Evolutionary conservation across 1,284 basidiomycete genomes (phyloP).

Genomic region (Papiliotrema flavescens): DNA sequence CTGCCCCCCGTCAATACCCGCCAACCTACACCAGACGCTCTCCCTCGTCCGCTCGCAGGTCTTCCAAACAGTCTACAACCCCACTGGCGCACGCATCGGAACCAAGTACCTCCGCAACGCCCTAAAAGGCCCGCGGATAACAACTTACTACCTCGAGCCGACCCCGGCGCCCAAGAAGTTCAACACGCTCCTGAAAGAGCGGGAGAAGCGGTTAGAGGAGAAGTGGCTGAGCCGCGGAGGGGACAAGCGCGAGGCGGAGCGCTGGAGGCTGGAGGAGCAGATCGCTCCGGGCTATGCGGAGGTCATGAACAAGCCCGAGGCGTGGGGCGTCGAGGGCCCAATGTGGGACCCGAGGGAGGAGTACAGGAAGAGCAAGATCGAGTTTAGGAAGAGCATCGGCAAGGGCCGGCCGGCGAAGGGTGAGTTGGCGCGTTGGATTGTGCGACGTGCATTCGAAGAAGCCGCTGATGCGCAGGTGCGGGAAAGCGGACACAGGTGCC

Average conservation of each 20-base stretch:
- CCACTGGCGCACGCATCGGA: constrained; percentile 68
- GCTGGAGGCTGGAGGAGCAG: background rate
- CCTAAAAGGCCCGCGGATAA: constrained; percentile 71
- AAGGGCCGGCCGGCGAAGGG: constrained; percentile 4
- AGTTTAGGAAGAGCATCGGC: constrained; percentile 2
- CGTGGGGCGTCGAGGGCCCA: background rate
- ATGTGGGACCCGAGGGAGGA: constrained; percentile 1
- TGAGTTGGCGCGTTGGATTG: background rate
- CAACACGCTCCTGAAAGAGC: background rate
- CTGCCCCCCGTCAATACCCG: constrained; percentile 2
- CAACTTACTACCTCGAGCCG: constrained; percentile 58
- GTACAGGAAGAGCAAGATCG: background rate
- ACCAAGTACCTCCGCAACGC: constrained; percentile 75
- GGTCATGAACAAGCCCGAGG: background rate
- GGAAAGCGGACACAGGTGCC: constrained; percentile 2
- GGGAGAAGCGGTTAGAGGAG: background rate
- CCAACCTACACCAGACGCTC: constrained; percentile 28
- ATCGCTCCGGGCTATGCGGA: background rate
- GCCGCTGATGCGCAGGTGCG: background rate
- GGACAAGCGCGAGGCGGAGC: background rate
- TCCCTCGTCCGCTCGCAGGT: constrained; percentile 51
- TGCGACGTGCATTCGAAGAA: background rate
- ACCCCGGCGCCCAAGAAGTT: background rate
- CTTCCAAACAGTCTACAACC: constrained; percentile 82
- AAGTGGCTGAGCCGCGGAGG: background rate